Base-by-base conservation (phyloP, 139 green algal genomes). In the Micromonas commoda region DNA sequence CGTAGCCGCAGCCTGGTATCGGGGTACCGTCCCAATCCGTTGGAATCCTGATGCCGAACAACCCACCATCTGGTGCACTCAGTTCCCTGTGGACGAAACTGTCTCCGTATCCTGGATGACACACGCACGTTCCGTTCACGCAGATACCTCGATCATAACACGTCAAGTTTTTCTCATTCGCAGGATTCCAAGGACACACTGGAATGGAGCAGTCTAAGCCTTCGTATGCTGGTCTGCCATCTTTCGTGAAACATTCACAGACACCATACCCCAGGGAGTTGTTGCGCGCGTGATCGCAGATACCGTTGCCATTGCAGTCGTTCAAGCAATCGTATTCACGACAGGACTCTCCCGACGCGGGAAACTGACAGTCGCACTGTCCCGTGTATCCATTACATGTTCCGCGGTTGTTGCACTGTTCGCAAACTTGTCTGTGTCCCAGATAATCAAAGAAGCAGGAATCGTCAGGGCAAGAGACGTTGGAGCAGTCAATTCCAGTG, bases 281-380 rank as follows among this genome's bases (percentile, higher is more conserved):
- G 20, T 33, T 63, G 3, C 19, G 20, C 23, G 20, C n/a, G 29
- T 76, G 39, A 37, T 76, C 69, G 69, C 69, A 76, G 29, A 64
- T 23, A 37, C 69, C 69, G 37, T 64, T 61, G 69, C n/a, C 69
- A 37, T 76, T 76, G 69, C 69, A 76, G 69, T 76, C 69, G 37
- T 76, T 63, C n/a, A 60, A n/a, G 33, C 69, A 76, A 20, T 76
- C 69, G 33, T 28, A 63, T 19, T 29, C 29, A 19, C 51, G 19
- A 37, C 69, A 76, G 5, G 26, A 29, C 13, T 26, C 21, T 21
- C 69, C 69, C 16, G 35, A 61, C 35, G 69, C 69, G 6, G 69
- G 69, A 23, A 63, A 76, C 33, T 64, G 26, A 37, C 69, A 76
- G 19, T 61, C 35, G 69, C 69, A 76, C 37, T 19, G 21, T 29